Base-by-base conservation (phyloP, 495 filamentous ascomycete genomes). In the Tuber microsphaerosporum region DNA sequence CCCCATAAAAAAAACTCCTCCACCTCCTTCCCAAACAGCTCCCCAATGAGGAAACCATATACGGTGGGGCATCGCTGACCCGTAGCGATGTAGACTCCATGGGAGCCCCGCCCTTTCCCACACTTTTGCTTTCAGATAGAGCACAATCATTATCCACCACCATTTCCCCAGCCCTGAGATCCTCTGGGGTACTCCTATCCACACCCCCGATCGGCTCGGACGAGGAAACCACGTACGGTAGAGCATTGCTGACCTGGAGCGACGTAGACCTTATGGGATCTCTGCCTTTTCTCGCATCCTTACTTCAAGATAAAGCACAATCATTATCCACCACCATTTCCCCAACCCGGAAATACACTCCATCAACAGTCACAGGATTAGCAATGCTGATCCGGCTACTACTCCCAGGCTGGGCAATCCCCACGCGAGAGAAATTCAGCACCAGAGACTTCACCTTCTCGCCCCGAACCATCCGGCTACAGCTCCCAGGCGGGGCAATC, bases 361-460 rank as follows among this genome's bases (percentile, higher is more conserved):
- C 61, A 26, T 70, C 20, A 48, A 17, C 7, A 76, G n/a, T 42
- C 19, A 31, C 31, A 20, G 7, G 37, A 39, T 44, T 31, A 34
- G 43, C 43, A 34, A 22, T 39, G 20, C 75, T 76, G n/a, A 70
- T 65, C 41, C 69, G 77, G 7, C 41, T n/a, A 39, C 22, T 41
- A 48, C 77, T 73, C 7, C 46, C 69, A 14, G 77, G 70, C 20
- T 19, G 45, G 39, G 34, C 43, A 37, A 65, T 70, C 19, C 72
- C 39, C 26, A 51, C 42, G 12, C 61, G 44, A 2, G 77, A 75
- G 22, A 75, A 79, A 19, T 69, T 76, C 45, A 75, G 65, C 20
- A 82, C 80, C 16, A 82, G 43, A 1, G 76, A 76, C 44, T 65
- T 75, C 14, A 82, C 80, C 34, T 75, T 81, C 68, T 81, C 71